Conservation (phyloP, 768 basidiomycete genomes). For the Mrakia blollopis region DNA sequence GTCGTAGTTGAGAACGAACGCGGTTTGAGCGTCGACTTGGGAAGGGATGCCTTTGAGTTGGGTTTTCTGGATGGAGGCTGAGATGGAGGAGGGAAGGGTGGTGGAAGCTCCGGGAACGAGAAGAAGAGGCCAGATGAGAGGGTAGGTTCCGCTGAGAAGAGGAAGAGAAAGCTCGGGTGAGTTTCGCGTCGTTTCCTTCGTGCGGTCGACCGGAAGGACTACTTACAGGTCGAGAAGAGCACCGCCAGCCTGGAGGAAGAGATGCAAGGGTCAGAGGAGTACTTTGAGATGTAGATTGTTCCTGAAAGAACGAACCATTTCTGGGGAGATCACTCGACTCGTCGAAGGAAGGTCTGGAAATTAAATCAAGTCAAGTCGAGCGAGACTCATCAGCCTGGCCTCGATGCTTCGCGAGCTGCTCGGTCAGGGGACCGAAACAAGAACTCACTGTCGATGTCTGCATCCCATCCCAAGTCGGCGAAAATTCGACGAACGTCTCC, state of each 20-base stretch:
- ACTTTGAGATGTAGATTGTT: accelerated
- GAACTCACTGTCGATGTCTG: not conserved
- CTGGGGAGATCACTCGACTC: conserved; percentile 64
- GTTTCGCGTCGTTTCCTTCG: not conserved
- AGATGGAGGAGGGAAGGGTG: not conserved
- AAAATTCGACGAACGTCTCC: conserved; percentile 33
- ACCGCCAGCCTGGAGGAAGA: conserved; percentile 57
- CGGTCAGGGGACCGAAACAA: not conserved
- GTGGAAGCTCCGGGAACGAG: not conserved
- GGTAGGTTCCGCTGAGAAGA: conserved; percentile 40
- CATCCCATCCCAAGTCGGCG: conserved; percentile 34
- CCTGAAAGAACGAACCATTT: conserved; percentile 43
- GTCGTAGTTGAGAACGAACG: conserved; percentile 29
- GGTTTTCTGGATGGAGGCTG: conserved; percentile 30
- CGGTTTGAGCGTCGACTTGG: conserved; percentile 34
- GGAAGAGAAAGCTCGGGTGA: not conserved
- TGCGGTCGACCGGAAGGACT: not conserved
- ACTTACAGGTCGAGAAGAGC: conserved; percentile 64
- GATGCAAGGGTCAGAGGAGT: not conserved
- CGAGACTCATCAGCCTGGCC: too few species aligned
- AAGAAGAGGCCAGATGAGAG: conserved; percentile 42
- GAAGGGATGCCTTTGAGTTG: conserved; percentile 17
- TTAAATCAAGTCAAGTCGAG: too few species aligned
- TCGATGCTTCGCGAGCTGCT: too few species aligned
- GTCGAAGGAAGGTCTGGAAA: not conserved